phyloP scores from a whole-genome alignment of 208 protist genomes.

The Leishmania turanica region DNA sequence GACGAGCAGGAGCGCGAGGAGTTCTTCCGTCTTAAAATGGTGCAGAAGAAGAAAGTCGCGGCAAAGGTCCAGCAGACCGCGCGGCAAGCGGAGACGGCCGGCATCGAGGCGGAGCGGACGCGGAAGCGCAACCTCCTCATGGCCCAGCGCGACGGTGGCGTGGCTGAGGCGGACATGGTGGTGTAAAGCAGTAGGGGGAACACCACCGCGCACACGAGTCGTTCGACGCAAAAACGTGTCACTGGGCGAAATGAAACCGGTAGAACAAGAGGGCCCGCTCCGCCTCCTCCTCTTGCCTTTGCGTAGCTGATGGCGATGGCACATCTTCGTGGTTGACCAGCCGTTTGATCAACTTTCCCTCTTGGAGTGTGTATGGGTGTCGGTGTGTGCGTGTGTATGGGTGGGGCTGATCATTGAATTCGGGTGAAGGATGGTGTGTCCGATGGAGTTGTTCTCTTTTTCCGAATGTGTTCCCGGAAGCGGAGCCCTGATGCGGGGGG shows the following conservation, averaged over 20 bases:
- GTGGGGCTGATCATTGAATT: neutral
- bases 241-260: neutral
- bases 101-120: conserved; percentile 32
- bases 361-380: neutral
- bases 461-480: neutral
- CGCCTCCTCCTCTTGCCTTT: neutral
- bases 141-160: conserved; percentile 35
- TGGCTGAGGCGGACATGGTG: conserved; percentile 76
- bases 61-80: conserved; percentile 40
- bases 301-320: neutral
- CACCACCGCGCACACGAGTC: neutral
- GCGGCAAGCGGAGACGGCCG: conserved; percentile 44
- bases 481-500: neutral
- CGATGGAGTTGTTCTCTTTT: neutral
- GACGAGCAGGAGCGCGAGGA: conserved; percentile 99
- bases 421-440: neutral
- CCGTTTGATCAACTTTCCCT: neutral
- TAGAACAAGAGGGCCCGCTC: neutral
- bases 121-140: conserved; percentile 31
- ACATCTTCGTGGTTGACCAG: neutral
- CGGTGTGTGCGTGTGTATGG: neutral
- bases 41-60: conserved; percentile 96
- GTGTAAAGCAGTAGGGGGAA: conserved; percentile 34
- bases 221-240: neutral
- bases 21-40: conserved; percentile 99